Evolutionary conservation across 129 eudicot genomes (phyloP).

Genomic region (Apium graveolens): DNA sequence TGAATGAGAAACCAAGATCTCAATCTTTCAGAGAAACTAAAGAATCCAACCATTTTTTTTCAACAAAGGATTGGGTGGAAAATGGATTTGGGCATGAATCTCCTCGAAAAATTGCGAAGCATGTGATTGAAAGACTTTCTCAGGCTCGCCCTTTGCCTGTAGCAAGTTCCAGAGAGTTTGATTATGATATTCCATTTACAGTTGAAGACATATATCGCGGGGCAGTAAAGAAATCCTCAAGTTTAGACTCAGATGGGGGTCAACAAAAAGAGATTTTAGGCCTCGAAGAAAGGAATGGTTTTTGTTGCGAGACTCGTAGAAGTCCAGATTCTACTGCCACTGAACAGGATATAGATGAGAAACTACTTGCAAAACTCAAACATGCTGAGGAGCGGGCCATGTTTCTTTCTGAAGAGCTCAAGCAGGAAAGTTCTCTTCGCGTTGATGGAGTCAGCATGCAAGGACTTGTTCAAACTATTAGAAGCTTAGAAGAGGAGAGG

Average conservation of each 20-base stretch:
- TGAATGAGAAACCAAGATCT: constrained; percentile 58
- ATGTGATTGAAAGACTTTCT: constrained; percentile 83
- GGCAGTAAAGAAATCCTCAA: constrained; percentile 21
- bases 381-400: constrained; percentile 43
- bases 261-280: constrained; percentile 26
- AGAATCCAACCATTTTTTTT: constrained; percentile 36
- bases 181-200: constrained; percentile 63
- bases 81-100: constrained; percentile 53
- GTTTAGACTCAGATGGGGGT: constrained; percentile 16
- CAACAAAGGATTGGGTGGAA: constrained; percentile 55
- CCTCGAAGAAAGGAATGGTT: constrained; percentile 22
- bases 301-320: constrained; percentile 15
- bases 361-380: constrained; percentile 26
- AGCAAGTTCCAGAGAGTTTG: constrained; percentile 36
- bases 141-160: constrained; percentile 45
- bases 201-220: constrained; percentile 67
- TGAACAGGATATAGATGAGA: constrained; percentile 30
- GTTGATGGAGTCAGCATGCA: constrained; percentile 22
- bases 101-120: constrained; percentile 76
- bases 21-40: constrained; percentile 61
- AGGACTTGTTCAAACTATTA: constrained; percentile 28
- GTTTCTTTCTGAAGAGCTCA: constrained; percentile 36
- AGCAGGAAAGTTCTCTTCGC: constrained; percentile 21
- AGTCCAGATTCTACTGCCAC: constrained; percentile 23
- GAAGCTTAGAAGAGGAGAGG: constrained; percentile 40